phyloP scores from a whole-genome alignment of 345 rosid species.

The Ceriops tagal region DNA sequence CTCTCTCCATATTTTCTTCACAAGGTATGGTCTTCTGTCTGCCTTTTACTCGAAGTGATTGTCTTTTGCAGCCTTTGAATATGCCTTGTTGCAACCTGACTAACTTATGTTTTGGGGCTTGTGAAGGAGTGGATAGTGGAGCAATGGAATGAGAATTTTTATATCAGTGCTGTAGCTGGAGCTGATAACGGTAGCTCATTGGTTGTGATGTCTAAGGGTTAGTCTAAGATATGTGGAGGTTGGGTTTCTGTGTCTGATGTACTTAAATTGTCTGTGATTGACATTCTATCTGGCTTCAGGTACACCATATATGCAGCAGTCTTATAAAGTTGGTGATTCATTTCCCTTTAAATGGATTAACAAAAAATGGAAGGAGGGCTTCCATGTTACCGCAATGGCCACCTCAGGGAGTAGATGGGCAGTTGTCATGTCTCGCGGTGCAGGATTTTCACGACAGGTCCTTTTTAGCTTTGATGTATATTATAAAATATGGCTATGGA shows the following conservation, averaged over 20 bases:
- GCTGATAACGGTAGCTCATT: slow-evolving; percentile 77
- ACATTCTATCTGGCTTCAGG: slow-evolving; percentile 14
- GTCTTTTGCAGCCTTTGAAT: background rate
- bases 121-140: slow-evolving; percentile 93
- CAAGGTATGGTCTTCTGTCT: slow-evolving; percentile 44
- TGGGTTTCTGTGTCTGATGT: background rate
- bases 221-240: background rate
- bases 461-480: background rate
- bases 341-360: slow-evolving; percentile 30
- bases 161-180: slow-evolving; percentile 86
- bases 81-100: background rate
- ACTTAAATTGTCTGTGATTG: background rate
- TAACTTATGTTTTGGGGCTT: slow-evolving; percentile 3
- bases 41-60: slow-evolving; percentile 4
- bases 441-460: slow-evolving; percentile 11
- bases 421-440: slow-evolving; percentile 21
- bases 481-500: background rate
- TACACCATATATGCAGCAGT: slow-evolving; percentile 21
- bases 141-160: slow-evolving; percentile 87
- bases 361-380: slow-evolving; percentile 29
- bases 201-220: slow-evolving; percentile 96
- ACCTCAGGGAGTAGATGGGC: slow-evolving; percentile 26
- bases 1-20: slow-evolving; percentile 67
- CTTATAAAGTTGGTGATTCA: slow-evolving; percentile 18
- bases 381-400: slow-evolving; percentile 24